Conservation (phyloP, 768 basidiomycete species). For the Mycena sanguinolenta region DNA sequence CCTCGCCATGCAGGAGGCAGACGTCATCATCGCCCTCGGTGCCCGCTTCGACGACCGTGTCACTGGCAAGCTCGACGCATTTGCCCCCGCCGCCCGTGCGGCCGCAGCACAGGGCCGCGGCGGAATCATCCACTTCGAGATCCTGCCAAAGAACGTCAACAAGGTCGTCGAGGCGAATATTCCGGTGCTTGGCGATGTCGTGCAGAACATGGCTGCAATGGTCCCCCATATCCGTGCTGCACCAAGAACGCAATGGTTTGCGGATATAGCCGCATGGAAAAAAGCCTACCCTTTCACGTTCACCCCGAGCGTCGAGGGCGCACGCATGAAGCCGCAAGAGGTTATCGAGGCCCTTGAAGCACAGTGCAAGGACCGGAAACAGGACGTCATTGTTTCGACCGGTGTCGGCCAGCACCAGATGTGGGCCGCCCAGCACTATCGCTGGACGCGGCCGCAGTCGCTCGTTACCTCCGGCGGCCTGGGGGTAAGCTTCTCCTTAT, state of each 20-base stretch:
- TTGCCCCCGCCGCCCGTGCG: constrained; percentile 90
- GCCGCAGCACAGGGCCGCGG: constrained; percentile 90
- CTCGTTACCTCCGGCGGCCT: constrained; percentile 96
- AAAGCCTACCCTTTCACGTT: constrained; percentile 91
- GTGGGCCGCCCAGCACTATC: constrained; percentile 97
- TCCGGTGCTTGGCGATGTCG: constrained; percentile 94
- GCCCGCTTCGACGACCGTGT: constrained; percentile 98
- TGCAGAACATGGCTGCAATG: constrained; percentile 82
- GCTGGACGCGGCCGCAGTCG: constrained; percentile 89
- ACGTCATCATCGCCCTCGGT: constrained; percentile 97
- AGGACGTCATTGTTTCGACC: constrained; percentile 89
- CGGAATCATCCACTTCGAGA: constrained; percentile 99
- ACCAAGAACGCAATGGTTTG: constrained; percentile 85
- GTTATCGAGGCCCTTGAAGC: constrained; percentile 92
- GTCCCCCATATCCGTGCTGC: constrained; percentile 80
- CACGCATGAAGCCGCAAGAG: constrained; percentile 94
- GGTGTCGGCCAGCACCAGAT: constrained; percentile 99
- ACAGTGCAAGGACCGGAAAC: constrained; percentile 85
- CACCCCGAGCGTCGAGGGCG: constrained; percentile 70
- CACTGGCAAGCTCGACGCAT: constrained; percentile 89
- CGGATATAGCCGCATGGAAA: constrained; percentile 89
- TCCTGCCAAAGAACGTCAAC: constrained; percentile 98
- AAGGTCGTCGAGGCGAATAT: constrained; percentile 97
- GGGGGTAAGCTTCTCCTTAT: constrained; percentile 70
- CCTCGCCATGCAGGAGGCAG: constrained; percentile 96